These are phyloP conservation scores for Colletotrichum paranaense DNA, from an alignment of 2,329 filamentous ascomycete species.

Conservation along the genomic window DNA sequence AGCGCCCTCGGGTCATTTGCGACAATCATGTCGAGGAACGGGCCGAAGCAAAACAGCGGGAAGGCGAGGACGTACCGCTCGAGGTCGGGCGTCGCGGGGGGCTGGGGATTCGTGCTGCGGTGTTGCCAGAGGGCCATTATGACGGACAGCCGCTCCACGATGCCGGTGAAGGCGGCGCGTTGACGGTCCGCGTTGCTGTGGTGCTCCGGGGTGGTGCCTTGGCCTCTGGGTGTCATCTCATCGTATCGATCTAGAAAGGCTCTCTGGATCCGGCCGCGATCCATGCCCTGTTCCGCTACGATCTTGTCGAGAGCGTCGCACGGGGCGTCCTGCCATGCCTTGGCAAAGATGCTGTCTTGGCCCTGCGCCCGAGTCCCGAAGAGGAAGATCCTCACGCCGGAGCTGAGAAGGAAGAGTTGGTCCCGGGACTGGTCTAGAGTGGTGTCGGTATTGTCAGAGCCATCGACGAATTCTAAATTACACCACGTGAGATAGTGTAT, in stretches of 20 bases:
- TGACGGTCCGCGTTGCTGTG: neutral
- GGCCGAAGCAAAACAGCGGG: slow-evolving; percentile 42
- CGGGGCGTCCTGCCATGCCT: slow-evolving; percentile 32
- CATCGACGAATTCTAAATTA: slow-evolving; percentile 42
- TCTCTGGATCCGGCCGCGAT: slow-evolving; percentile 31
- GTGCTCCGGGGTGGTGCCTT: no score
- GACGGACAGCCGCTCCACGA: slow-evolving; percentile 36
- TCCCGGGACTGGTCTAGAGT: slow-evolving; percentile 40
- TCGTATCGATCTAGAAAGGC: slow-evolving; percentile 41
- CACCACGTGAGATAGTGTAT: slow-evolving; percentile 46
- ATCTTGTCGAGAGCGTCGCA: slow-evolving; percentile 36
- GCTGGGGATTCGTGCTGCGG: neutral
- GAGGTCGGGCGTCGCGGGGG: slow-evolving; percentile 32
- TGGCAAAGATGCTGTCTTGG: slow-evolving; percentile 36
- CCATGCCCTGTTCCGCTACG: slow-evolving; percentile 35
- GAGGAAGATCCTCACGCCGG: slow-evolving; percentile 39
- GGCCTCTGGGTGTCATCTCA: slow-evolving; percentile 1
- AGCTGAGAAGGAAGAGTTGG: slow-evolving; percentile 42
- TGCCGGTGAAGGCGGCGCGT: slow-evolving; percentile 38
- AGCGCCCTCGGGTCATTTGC: slow-evolving; percentile 42
- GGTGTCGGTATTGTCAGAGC: neutral
- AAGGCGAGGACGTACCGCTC: slow-evolving; percentile 43
- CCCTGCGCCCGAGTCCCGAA: slow-evolving; percentile 16
- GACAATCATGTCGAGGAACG: slow-evolving; percentile 39
- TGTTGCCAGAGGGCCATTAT: slow-evolving; percentile 29